phyloP scores from a whole-genome alignment of 371 early-diverging fungal genomes.

The Mortierella sp. region DNA sequence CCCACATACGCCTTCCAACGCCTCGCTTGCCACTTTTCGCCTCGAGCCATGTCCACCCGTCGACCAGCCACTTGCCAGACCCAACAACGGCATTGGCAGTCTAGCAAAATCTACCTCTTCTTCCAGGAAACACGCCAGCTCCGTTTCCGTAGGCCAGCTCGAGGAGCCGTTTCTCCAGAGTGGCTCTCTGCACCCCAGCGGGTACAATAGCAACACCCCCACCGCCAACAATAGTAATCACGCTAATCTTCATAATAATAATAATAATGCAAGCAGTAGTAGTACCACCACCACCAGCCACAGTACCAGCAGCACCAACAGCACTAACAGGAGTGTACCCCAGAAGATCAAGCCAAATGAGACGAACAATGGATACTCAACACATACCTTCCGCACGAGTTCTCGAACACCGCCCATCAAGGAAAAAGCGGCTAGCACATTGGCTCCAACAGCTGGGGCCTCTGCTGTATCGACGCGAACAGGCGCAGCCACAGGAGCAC shows the following conservation, averaged over 20 bases:
- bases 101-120: conserved; percentile 15
- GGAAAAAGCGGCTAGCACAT: conserved; percentile 6
- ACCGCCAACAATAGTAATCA: not conserved
- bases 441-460: not conserved
- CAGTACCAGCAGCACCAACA: not conserved
- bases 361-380: conserved; percentile 25
- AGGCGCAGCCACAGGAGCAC: not conserved
- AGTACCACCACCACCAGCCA: not conserved
- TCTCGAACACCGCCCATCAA: conserved; percentile 5
- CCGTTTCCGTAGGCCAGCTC: conserved; percentile 36
- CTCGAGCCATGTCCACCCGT: not conserved
- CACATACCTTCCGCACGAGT: conserved; percentile 36
- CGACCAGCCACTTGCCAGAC: not conserved
- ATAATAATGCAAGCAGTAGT: not conserved
- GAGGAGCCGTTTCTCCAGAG: conserved; percentile 13
- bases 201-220: not conserved
- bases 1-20: not conserved
- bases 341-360: conserved; percentile 31
- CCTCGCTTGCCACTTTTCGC: conserved; percentile 2
- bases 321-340: not conserved
- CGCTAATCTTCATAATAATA: not conserved
- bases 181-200: not conserved
- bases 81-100: not conserved
- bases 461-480: not conserved
- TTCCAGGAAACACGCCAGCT: conserved; percentile 37